Conservation (phyloP, 1,139 yeast species). For the Saccharomyces hybrid region DNA sequence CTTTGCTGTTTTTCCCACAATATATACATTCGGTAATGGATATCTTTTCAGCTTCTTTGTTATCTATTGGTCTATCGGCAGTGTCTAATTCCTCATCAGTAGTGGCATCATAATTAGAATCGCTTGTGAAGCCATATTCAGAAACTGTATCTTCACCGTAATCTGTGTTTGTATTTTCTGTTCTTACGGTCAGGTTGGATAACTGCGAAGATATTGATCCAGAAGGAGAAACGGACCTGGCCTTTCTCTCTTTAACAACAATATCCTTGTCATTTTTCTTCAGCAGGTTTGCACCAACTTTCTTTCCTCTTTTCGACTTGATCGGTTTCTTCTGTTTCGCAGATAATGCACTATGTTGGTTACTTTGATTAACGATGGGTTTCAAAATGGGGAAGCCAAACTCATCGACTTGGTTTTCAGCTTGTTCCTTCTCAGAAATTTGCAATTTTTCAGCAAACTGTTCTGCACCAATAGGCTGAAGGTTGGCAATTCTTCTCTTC, state of each 20-base stretch:
- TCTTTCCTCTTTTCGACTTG: not conserved
- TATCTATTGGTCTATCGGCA: slow-evolving; percentile 15
- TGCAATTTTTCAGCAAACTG: slow-evolving; percentile 70
- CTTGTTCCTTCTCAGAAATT: slow-evolving; percentile 34
- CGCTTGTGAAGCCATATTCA: slow-evolving; percentile 41
- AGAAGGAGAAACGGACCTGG: slow-evolving; percentile 40
- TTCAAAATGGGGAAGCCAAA: slow-evolving; percentile 47
- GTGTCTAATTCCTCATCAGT: slow-evolving; percentile 23
- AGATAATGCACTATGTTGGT: slow-evolving; percentile 13
- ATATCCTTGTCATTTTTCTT: not conserved
- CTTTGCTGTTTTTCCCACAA: slow-evolving; percentile 36
- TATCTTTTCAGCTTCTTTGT: slow-evolving; percentile 23
- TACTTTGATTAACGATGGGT: slow-evolving; percentile 18
- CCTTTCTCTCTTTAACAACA: not conserved
- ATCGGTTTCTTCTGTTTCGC: slow-evolving; percentile 2
- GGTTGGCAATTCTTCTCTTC: slow-evolving; percentile 80
- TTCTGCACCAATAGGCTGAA: slow-evolving; percentile 74
- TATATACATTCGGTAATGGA: slow-evolving; percentile 36
- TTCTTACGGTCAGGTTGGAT: slow-evolving; percentile 49
- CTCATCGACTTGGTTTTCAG: slow-evolving; percentile 50
- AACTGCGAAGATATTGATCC: slow-evolving; percentile 48
- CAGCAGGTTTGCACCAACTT: not conserved
- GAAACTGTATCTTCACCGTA: slow-evolving; percentile 45
- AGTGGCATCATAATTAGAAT: slow-evolving; percentile 35
- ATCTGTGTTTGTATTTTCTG: slow-evolving; percentile 33